phyloP scores from a whole-genome alignment of 805 yeast genomes.

The Yarrowia sp. region DNA sequence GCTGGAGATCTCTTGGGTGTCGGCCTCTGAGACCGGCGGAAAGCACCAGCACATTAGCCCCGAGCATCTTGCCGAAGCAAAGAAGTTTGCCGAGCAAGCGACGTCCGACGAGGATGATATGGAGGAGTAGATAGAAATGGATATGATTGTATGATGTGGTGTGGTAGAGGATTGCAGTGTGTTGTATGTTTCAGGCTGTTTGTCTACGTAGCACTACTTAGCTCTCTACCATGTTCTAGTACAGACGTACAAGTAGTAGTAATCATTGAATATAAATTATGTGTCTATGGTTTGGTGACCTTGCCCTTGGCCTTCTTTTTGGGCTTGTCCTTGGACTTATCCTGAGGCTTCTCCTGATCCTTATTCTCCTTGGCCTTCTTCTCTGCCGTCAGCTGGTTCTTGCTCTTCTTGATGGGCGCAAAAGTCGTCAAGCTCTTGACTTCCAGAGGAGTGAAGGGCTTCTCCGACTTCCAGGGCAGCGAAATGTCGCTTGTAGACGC shows the following conservation, averaged over 20 bases:
- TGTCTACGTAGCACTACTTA: too few relatives aligned
- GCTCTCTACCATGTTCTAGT: too few relatives aligned
- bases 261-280: background rate
- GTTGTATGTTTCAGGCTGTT: too few relatives aligned
- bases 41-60: constrained; percentile 77
- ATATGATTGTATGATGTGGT: background rate
- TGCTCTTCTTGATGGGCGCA: constrained; percentile 24
- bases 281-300: constrained; percentile 1
- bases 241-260: too few relatives aligned
- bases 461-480: constrained; percentile 5
- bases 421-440: constrained; percentile 13
- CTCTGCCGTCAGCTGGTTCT: constrained; percentile 11
- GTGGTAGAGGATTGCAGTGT: background rate
- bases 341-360: background rate
- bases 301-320: background rate
- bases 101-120: constrained; percentile 74
- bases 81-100: constrained; percentile 76
- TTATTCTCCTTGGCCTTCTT: background rate
- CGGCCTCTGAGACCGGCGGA: constrained; percentile 72
- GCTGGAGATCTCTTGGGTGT: constrained; percentile 88
- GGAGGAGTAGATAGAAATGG: constrained; percentile 44
- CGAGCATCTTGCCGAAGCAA: constrained; percentile 78
- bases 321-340: too few relatives aligned
- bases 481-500: background rate
- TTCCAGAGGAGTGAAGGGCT: background rate